Base-by-base conservation (phyloP, 1,284 basidiomycete genomes). In the Cystobasidium sp. region DNA sequence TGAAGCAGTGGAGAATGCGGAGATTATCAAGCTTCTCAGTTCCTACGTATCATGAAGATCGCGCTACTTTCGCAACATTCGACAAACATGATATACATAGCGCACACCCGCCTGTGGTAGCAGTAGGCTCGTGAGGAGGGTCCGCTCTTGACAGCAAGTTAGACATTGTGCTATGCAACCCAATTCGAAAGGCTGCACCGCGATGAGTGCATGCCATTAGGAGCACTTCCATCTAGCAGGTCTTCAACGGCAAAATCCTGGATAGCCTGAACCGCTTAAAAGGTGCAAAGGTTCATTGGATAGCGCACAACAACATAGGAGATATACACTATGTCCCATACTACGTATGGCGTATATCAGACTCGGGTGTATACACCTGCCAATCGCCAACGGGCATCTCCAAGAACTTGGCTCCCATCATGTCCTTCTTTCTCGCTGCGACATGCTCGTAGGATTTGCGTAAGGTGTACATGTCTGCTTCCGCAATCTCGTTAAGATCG, bases 311-410 rank as follows among this genome's bases (percentile, higher is more conserved):
- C n/a, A n/a, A 49, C 14, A 12, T 49, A 49, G 12, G 46, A n/a
- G 12, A 49, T 49, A 49, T 6, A 49, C 46, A 9, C 9, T 22
- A 9, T 59, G 56, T 16, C 10, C 43, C 8, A 16, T 14, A 12
- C 31, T 59, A 59, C 6, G 56, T 59, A 41, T 59, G 37, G 39
- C 61, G 39, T 12, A 49, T 63, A 63, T 63, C 61, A 37, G 69
- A 71, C 63, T 73, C 70, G 4, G 52, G 43, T 31, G 62, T 65
- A 20, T 66, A 44, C 20, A 73, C 62, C 43, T 73, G 70, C 70
- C 70, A 73, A 37, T 73, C 70, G 7, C 70, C 70, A 65, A 73
- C 22, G n/a, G 70, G 70, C 20, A 56, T 65, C 43, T 73, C 70
- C 52, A 46, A 55, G 43, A 64, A 73, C 37, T 20, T 37, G 8